Evolutionary conservation across 164 flowering plant species (phyloP).

Genomic region (Sextonia rubra): DNA sequence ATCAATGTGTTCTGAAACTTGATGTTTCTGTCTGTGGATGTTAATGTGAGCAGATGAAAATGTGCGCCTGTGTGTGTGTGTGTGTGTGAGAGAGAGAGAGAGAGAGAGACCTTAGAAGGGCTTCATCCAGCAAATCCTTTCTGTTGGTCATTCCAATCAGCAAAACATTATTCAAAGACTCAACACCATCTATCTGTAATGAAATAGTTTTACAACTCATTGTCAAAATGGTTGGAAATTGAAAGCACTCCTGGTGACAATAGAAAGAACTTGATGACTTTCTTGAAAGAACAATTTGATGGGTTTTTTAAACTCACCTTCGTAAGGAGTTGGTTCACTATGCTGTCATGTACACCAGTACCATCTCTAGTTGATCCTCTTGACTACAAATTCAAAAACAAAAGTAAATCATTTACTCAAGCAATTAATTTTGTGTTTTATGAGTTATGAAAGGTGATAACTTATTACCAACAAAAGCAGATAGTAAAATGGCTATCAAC

Average conservation of each 20-base stretch:
- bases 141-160: slow-evolving; percentile 99
- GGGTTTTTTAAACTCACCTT: slow-evolving; percentile 37
- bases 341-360: slow-evolving; percentile 75
- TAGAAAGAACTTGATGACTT: not conserved
- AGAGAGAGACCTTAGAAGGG: slow-evolving; percentile 70
- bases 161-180: slow-evolving; percentile 89
- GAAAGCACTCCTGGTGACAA: not conserved
- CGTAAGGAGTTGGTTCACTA: slow-evolving; percentile 70
- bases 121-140: slow-evolving; percentile 96
- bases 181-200: slow-evolving; percentile 93
- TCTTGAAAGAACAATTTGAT: not conserved
- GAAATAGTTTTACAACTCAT: slow-evolving; percentile 5
- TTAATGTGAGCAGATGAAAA: not conserved
- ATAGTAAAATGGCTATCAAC: no score
- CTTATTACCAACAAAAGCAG: not conserved
- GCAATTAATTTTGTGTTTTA: not conserved
- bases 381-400: slow-evolving; percentile 34
- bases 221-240: not conserved
- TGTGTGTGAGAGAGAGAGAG: not conserved
- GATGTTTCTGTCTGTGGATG: not conserved
- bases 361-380: slow-evolving; percentile 83
- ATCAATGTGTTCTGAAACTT: no score
- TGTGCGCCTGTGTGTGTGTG: not conserved
- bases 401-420: not conserved
- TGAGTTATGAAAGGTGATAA: not conserved